Percentiles rank a stretch among this genome's conserved stretches.
Evolutionary conservation across 768 basidiomycete species (phyloP).

Genomic region (Boletus vermiculosoides): DNA sequence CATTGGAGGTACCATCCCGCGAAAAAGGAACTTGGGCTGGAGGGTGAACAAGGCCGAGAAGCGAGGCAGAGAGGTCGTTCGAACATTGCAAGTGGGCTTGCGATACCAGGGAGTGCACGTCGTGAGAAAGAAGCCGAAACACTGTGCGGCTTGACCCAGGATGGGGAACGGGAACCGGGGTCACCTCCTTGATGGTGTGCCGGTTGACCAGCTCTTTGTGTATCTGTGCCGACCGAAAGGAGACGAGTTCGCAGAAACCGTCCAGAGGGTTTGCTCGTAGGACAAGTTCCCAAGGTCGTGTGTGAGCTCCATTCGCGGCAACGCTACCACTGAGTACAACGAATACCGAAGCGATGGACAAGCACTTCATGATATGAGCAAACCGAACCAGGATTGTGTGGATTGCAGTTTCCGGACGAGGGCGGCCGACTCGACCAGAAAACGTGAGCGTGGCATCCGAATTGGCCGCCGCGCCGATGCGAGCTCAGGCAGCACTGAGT

Average conservation of each 20-base stretch:
- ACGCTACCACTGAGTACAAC: slow-evolving; percentile 1
- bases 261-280: slow-evolving; percentile 17
- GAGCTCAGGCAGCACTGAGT: no score
- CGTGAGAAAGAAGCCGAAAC: slow-evolving; percentile 22
- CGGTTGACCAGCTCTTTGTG: slow-evolving; percentile 18
- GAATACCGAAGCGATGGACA: slow-evolving; percentile 3
- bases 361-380: slow-evolving; percentile 14
- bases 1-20: neutral
- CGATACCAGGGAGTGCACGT: slow-evolving; percentile 13
- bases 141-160: slow-evolving; percentile 8
- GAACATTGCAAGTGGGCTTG: slow-evolving; percentile 24
- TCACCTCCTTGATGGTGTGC: slow-evolving; percentile 10
- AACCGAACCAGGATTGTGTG: neutral
- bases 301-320: slow-evolving; percentile 49
- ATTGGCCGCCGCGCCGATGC: neutral
- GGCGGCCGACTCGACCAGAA: neutral
- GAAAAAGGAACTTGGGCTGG: slow-evolving; percentile 14
- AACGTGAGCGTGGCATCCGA: neutral
- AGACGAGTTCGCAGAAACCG: slow-evolving; percentile 19
- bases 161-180: slow-evolving; percentile 10
- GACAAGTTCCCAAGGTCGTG: slow-evolving; percentile 63
- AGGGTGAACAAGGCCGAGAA: neutral
- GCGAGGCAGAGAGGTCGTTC: slow-evolving; percentile 18
- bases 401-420: neutral
- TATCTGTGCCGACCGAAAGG: slow-evolving; percentile 19